These are phyloP conservation scores for Aegilops sharonensis DNA, from an alignment of 176 grass and related monocot species.

Conservation along the genomic window DNA sequence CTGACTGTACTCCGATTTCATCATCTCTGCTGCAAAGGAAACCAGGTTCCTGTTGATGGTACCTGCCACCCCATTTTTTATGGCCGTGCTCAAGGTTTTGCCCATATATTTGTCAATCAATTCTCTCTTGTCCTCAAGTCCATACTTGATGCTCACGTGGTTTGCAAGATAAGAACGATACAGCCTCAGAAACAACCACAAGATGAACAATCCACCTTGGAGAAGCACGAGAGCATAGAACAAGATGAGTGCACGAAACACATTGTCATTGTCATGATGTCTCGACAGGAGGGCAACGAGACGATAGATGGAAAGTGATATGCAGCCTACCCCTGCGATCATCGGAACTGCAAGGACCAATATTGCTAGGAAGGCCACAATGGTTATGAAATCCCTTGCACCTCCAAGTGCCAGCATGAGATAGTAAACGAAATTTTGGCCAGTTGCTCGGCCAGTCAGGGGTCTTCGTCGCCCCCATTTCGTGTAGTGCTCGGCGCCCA, in stretches of 20 bases:
- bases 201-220: conserved; percentile 5
- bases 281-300: background rate
- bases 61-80: background rate
- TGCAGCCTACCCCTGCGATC: background rate
- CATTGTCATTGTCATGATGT: background rate
- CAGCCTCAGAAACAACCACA: background rate
- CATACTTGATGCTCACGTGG: background rate
- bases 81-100: background rate
- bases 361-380: background rate
- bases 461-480: background rate
- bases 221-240: conserved; percentile 13
- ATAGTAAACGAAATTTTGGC: background rate
- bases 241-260: conserved; percentile 2
- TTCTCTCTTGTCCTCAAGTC: background rate
- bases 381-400: background rate
- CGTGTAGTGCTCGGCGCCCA: background rate
- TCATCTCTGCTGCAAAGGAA: background rate
- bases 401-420: background rate
- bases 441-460: background rate
- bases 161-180: background rate
- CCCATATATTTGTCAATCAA: conserved; percentile 7
- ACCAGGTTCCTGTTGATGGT: conserved; percentile 14
- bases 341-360: background rate
- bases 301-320: background rate
- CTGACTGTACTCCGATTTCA: conserved; percentile 7